Percentiles rank a stretch among this genome's conserved stretches.
phyloP scores from a whole-genome alignment of 2,329 filamentous ascomycete genomes.

The Aureobasidium sp. region DNA sequence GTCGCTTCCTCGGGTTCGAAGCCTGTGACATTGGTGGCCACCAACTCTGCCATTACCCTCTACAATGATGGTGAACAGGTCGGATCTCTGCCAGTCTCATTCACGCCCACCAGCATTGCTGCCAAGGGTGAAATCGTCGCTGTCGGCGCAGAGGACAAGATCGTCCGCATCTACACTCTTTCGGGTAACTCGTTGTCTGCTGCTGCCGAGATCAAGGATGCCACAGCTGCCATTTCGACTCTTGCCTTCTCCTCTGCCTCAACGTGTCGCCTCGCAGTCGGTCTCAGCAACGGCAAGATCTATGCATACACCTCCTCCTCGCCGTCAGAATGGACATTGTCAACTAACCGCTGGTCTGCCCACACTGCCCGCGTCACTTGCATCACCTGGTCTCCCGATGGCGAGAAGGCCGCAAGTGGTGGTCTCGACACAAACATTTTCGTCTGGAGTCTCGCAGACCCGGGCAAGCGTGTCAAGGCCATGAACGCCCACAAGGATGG shows the following conservation, averaged over 20 bases:
- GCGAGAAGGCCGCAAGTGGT: conserved; percentile 73
- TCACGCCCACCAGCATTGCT: conserved; percentile 59
- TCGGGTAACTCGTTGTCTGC: conserved; percentile 43
- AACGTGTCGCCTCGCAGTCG: conserved; percentile 63
- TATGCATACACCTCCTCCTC: conserved; percentile 56
- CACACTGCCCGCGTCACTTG: conserved; percentile 61
- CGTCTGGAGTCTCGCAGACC: conserved; percentile 79
- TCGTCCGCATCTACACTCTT: conserved; percentile 64
- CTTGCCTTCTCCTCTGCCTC: conserved; percentile 78
- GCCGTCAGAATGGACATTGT: conserved; percentile 53
- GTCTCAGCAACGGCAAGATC: conserved; percentile 80
- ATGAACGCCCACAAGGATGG: conserved; percentile 93
- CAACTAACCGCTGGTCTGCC: conserved; percentile 70
- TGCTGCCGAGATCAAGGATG: conserved; percentile 53
- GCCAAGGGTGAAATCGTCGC: conserved; percentile 61
- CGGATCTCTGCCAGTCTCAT: conserved; percentile 45
- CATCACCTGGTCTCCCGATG: conserved; percentile 69
- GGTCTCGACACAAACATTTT: conserved; percentile 86
- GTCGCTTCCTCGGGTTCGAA: conserved; percentile 49
- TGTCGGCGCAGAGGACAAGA: conserved; percentile 66
- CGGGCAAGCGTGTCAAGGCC: conserved; percentile 75
- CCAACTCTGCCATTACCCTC: conserved; percentile 50
- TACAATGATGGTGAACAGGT: conserved; percentile 46
- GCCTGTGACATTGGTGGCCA: conserved; percentile 43
- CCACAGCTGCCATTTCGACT: conserved; percentile 64